These are phyloP conservation scores for Neurospora sp. DNA, from an alignment of 2,329 filamentous ascomycete genomes.

Conservation along the genomic window DNA sequence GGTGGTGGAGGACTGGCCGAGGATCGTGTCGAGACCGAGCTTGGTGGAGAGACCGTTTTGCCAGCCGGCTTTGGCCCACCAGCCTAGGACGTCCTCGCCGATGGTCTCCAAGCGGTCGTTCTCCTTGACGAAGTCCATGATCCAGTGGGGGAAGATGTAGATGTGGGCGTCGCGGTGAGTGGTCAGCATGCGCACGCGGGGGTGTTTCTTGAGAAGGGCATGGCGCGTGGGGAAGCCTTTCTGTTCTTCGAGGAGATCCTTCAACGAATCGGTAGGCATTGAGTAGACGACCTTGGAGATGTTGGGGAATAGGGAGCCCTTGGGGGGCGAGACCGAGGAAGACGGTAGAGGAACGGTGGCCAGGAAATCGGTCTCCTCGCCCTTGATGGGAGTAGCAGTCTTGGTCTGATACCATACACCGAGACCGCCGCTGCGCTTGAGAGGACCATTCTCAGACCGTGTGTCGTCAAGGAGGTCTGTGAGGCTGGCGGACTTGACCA, in stretches of 20 bases:
- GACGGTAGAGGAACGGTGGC: slow-evolving; percentile 60
- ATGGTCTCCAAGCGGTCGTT: slow-evolving; percentile 82
- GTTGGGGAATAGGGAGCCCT: slow-evolving; percentile 55
- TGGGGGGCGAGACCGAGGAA: slow-evolving; percentile 46
- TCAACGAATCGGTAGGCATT: slow-evolving; percentile 80
- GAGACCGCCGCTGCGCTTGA: slow-evolving; percentile 58
- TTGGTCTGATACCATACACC: slow-evolving; percentile 90
- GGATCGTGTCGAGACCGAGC: slow-evolving; percentile 59
- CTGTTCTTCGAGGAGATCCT: slow-evolving; percentile 69
- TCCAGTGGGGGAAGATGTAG: slow-evolving; percentile 89
- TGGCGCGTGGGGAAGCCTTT: slow-evolving; percentile 67
- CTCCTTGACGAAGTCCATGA: slow-evolving; percentile 69
- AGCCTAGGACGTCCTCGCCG: slow-evolving; percentile 83
- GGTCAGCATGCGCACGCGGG: slow-evolving; percentile 69
- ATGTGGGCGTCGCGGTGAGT: slow-evolving; percentile 86
- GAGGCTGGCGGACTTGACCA: slow-evolving; percentile 70
- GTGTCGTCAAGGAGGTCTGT: slow-evolving; percentile 46
- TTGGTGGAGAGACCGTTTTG: slow-evolving; percentile 73
- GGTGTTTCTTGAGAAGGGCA: slow-evolving; percentile 63
- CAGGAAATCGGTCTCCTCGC: slow-evolving; percentile 88
- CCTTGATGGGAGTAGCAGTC: slow-evolving; percentile 64
- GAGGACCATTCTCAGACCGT: slow-evolving; percentile 25
- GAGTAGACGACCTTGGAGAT: slow-evolving; percentile 76
- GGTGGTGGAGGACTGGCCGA: slow-evolving; percentile 29
- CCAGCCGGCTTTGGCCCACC: slow-evolving; percentile 94